A percentile compares a stretch with the other conserved stretches of the same genome.
Evolutionary conservation across 805 yeast genomes (phyloP).

Genomic region (Candida ponderosae): DNA sequence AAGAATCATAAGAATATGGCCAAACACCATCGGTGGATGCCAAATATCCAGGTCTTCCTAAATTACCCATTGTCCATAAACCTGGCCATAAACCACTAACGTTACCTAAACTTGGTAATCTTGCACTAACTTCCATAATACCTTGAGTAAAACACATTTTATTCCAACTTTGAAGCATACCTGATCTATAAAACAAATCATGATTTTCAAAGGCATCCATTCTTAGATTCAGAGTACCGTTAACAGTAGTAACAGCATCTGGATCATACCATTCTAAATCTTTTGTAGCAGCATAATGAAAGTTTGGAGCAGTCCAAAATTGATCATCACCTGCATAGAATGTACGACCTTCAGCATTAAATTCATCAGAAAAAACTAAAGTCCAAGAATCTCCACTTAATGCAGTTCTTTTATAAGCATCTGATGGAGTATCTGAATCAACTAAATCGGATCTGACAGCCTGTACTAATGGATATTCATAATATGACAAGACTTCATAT

Average conservation of each 20-base stretch:
- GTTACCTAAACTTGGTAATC: slow-evolving; percentile 34
- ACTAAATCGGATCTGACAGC: slow-evolving; percentile 56
- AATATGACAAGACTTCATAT: slow-evolving; percentile 40
- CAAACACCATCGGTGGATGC: slow-evolving; percentile 42
- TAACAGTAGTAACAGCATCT: slow-evolving; percentile 34
- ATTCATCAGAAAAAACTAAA: slow-evolving; percentile 41
- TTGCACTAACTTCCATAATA: slow-evolving; percentile 31
- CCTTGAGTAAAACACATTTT: slow-evolving; percentile 39
- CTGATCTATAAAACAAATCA: slow-evolving; percentile 36
- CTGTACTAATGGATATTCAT: slow-evolving; percentile 46
- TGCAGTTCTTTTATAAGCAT: slow-evolving; percentile 29
- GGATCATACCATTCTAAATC: slow-evolving; percentile 49
- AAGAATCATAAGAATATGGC: slow-evolving; percentile 40
- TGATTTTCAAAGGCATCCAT: slow-evolving; percentile 37
- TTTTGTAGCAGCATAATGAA: slow-evolving; percentile 38
- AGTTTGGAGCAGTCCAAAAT: slow-evolving; percentile 35
- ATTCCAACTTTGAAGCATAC: slow-evolving; percentile 43
- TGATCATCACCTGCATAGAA: slow-evolving; percentile 42
- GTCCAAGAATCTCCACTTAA: slow-evolving; percentile 30
- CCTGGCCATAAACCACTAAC: slow-evolving; percentile 44
- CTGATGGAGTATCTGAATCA: slow-evolving; percentile 65
- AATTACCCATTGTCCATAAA: slow-evolving; percentile 40
- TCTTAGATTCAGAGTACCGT: slow-evolving; percentile 31
- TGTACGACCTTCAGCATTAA: slow-evolving; percentile 39
- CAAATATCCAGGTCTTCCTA: slow-evolving; percentile 41